These are phyloP conservation scores for Anisodus tanguticus DNA, from an alignment of 257 asterid species.

Conservation along the genomic window DNA sequence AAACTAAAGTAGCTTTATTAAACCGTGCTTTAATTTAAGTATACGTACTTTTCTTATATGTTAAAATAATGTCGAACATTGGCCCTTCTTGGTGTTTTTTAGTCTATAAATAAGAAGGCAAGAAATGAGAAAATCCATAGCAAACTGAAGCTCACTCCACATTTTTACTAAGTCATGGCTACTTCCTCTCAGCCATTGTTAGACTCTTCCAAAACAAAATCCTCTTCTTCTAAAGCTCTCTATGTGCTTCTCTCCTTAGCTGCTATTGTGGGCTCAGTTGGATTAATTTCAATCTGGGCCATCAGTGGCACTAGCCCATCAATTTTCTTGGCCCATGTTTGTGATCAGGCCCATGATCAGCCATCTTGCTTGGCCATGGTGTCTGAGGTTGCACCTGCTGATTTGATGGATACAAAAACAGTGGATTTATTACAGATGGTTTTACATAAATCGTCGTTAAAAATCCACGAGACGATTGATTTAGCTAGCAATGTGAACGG, in stretches of 20 bases:
- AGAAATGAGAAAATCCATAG: background rate
- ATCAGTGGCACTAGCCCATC: background rate
- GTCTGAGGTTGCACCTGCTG: slow-evolving; percentile 30
- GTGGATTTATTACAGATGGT: slow-evolving; percentile 16
- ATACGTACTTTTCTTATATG: background rate
- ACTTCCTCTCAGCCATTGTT: slow-evolving; percentile 29
- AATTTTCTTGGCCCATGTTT: background rate
- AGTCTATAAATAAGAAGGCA: background rate
- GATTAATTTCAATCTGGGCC: slow-evolving; percentile 22
- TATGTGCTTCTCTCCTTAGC: slow-evolving; percentile 23
- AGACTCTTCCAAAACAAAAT: slow-evolving; percentile 9
- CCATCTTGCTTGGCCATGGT: slow-evolving; percentile 28
- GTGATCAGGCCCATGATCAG: slow-evolving; percentile 35
- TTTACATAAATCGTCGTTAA: slow-evolving; percentile 20
- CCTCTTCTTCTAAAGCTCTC: slow-evolving; percentile 15
- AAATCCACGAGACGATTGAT: slow-evolving; percentile 27
- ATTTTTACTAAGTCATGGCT: background rate
- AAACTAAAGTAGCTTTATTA: background rate
- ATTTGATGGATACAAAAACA: background rate
- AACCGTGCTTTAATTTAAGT: background rate
- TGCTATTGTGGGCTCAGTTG: slow-evolving; percentile 12
- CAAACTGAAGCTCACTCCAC: background rate
- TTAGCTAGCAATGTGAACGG: slow-evolving; percentile 17
- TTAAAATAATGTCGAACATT: background rate
- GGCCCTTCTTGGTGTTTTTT: background rate